These are phyloP conservation scores for Fraxinus floribunda DNA, from an alignment of 305 asterid species.

Conservation along the genomic window DNA sequence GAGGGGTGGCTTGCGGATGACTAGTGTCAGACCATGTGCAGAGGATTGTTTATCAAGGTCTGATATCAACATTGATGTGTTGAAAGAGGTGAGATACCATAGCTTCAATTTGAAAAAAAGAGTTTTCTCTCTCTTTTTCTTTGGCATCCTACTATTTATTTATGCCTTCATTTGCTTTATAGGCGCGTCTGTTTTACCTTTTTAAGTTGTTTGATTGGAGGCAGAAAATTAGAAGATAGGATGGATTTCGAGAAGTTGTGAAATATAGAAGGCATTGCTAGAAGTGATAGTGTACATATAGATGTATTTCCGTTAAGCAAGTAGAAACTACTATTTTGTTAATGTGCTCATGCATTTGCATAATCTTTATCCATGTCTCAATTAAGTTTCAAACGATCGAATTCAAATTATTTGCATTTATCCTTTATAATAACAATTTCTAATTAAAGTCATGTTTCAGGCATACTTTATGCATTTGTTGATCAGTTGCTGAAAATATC, in stretches of 20 bases:
- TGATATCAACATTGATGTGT: slow-evolving; percentile 82
- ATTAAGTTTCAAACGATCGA: background rate
- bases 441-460: background rate
- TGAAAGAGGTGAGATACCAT: slow-evolving; percentile 69
- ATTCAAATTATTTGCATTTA: background rate
- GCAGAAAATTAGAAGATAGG: background rate
- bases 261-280: background rate
- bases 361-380: background rate
- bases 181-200: background rate
- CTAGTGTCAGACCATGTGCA: slow-evolving; percentile 59
- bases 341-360: background rate
- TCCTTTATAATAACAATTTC: background rate
- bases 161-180: background rate
- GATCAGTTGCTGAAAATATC: slow-evolving; percentile 7
- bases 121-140: background rate
- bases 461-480: slow-evolving; percentile 17
- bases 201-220: background rate
- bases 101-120: slow-evolving; percentile 9
- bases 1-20: slow-evolving; percentile 79
- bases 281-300: background rate
- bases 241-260: background rate
- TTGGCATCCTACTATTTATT: background rate
- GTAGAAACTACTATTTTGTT: background rate
- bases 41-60: slow-evolving; percentile 76
- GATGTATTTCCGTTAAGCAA: background rate